phyloP scores from a whole-genome alignment of 106 monocot genomes.

The Dendrobium huoshanense region DNA sequence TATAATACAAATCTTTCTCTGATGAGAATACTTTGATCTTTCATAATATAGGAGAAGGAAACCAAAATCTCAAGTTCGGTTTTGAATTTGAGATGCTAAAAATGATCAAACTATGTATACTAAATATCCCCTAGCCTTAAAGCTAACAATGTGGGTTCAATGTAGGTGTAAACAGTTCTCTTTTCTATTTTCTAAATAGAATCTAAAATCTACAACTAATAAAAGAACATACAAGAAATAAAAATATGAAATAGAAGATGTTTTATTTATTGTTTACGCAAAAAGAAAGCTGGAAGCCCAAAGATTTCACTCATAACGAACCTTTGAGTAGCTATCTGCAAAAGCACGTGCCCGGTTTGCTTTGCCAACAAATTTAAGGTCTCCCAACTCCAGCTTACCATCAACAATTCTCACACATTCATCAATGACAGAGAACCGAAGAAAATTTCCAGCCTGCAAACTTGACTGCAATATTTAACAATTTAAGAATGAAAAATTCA shows the following conservation, averaged over 20 bases:
- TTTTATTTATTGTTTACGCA: neutral
- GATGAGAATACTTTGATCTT: neutral
- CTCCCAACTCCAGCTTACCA: constrained; percentile 63
- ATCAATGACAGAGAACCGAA: constrained; percentile 73
- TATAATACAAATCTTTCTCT: neutral
- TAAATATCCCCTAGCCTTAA: neutral
- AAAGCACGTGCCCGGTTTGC: constrained; percentile 65
- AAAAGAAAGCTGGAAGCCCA: neutral
- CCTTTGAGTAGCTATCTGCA: constrained; percentile 96
- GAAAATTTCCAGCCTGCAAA: constrained; percentile 49
- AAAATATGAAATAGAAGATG: neutral
- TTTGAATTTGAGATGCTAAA: neutral
- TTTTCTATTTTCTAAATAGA: neutral
- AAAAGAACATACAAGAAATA: neutral
- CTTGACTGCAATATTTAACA: constrained; percentile 47
- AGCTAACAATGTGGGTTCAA: neutral
- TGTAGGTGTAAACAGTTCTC: neutral
- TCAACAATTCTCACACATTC: constrained; percentile 52
- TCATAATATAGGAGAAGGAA: neutral
- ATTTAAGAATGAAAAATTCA: neutral
- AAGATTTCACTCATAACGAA: constrained; percentile 15
- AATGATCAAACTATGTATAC: neutral
- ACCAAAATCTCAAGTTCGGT: neutral
- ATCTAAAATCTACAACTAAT: neutral
- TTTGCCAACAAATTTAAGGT: constrained; percentile 61